Conservation (phyloP, 805 yeast genomes). For the Yarrowia sp. region DNA sequence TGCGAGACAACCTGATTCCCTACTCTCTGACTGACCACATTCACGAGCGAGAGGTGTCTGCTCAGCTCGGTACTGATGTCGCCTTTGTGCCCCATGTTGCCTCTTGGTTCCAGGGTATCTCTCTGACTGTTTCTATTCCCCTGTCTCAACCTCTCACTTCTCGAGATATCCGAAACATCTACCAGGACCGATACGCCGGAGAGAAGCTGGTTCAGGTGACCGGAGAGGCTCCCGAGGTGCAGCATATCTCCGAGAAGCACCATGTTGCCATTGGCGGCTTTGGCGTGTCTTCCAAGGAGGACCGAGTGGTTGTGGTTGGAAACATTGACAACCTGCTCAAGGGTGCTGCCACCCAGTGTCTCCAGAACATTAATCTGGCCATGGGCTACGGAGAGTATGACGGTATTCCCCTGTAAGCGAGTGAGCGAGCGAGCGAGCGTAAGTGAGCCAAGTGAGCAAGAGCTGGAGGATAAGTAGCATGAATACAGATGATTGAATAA, state of each 20-base stretch:
- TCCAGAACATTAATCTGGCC: conserved; percentile 91
- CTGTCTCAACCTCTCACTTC: conserved; percentile 62
- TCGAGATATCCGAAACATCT: conserved; percentile 78
- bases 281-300: conserved; percentile 82
- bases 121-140: conserved; percentile 89
- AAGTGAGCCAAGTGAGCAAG: no score
- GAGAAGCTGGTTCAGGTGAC: conserved; percentile 81
- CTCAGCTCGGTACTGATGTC: conserved; percentile 70
- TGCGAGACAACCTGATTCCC: conserved; percentile 84
- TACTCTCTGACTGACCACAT: conserved; percentile 95
- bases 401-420: conserved; percentile 68
- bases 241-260: conserved; percentile 88
- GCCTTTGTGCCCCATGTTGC: conserved; percentile 98
- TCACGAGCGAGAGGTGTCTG: conserved; percentile 90
- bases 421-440: not conserved
- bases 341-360: conserved; percentile 98
- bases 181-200: conserved; percentile 81
- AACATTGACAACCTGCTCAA: conserved; percentile 93
- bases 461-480: no score
- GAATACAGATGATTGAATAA: no score
- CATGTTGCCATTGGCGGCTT: conserved; percentile 96
- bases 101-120: conserved; percentile 98
- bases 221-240: conserved; percentile 92
- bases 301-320: conserved; percentile 91
- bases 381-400: conserved; percentile 90